Conservation (phyloP, 768 basidiomycete genomes). For the Sarcomyxa edulis region DNA sequence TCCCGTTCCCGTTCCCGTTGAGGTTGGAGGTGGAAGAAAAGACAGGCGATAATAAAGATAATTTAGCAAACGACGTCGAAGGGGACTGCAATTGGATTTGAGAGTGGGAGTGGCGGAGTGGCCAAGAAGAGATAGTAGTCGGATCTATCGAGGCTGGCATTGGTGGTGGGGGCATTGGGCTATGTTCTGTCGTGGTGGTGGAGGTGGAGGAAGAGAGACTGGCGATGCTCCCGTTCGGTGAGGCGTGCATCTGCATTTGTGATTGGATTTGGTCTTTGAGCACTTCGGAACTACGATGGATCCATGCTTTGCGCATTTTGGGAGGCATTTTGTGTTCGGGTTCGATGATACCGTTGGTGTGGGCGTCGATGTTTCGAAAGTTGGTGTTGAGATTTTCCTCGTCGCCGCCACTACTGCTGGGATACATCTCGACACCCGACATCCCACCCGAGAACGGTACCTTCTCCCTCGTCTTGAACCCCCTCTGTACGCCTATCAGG, state of each 20-base stretch:
- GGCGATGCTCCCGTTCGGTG: neutral
- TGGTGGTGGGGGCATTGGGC: conserved; percentile 49
- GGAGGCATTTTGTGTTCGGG: conserved; percentile 48
- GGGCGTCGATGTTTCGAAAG: conserved; percentile 3
- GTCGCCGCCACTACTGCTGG: conserved; percentile 3
- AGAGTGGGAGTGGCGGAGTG: conserved; percentile 5
- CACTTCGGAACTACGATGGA: conserved; percentile 22
- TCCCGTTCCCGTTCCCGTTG: neutral
- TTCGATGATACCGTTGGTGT: conserved; percentile 1
- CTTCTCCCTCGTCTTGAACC: conserved; percentile 58
- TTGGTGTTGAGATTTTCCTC: conserved; percentile 1
- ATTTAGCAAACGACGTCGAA: conserved; percentile 43
- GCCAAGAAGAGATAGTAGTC: conserved; percentile 19
- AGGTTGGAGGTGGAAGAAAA: conserved; percentile 17
- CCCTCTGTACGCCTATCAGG: conserved; percentile 52
- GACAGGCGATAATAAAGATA: conserved; percentile 38
- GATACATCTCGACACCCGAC: conserved; percentile 58
- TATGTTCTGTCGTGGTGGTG: neutral
- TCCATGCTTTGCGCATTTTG: conserved; percentile 56
- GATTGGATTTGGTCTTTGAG: conserved; percentile 15
- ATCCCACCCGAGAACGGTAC: conserved; percentile 55
- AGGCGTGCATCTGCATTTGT: conserved; percentile 9
- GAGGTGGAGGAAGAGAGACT: conserved; percentile 4
- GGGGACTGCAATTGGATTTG: conserved; percentile 28
- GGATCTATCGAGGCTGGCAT: conserved; percentile 40